phyloP scores from a whole-genome alignment of 371 early-diverging fungal genomes.

The Syncephalastrum racemosum region DNA sequence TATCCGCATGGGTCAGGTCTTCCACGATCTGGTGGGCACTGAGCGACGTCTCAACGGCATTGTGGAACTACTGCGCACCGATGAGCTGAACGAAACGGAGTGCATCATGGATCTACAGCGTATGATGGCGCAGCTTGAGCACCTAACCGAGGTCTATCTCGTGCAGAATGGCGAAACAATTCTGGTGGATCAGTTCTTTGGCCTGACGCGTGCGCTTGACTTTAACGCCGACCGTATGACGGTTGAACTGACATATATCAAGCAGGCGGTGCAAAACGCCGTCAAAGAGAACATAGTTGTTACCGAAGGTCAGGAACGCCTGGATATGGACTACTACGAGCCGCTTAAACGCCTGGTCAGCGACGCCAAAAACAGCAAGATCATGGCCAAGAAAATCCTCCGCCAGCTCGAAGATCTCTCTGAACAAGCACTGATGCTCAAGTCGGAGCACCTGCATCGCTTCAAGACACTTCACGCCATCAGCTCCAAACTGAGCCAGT shows the following conservation, averaged over 20 bases:
- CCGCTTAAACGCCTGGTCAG: slow-evolving; percentile 52
- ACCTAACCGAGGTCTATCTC: slow-evolving; percentile 64
- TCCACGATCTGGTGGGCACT: slow-evolving; percentile 69
- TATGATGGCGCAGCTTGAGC: slow-evolving; percentile 67
- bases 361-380: slow-evolving; percentile 66
- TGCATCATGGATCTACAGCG: slow-evolving; percentile 63
- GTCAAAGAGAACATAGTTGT: slow-evolving; percentile 39
- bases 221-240: slow-evolving; percentile 67
- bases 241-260: slow-evolving; percentile 54
- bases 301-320: slow-evolving; percentile 46
- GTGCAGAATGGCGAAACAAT: slow-evolving; percentile 30
- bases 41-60: slow-evolving; percentile 68
- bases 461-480: slow-evolving; percentile 53
- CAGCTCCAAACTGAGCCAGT: slow-evolving; percentile 50
- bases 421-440: slow-evolving; percentile 55
- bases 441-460: slow-evolving; percentile 48
- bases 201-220: slow-evolving; percentile 55
- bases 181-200: slow-evolving; percentile 56
- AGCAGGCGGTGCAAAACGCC: slow-evolving; percentile 40
- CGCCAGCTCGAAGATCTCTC: slow-evolving; percentile 68
- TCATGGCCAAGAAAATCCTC: slow-evolving; percentile 63
- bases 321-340: slow-evolving; percentile 62
- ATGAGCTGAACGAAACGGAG: slow-evolving; percentile 65
- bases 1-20: slow-evolving; percentile 63
- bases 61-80: slow-evolving; percentile 71